Evolutionary conservation across 2,329 filamentous ascomycete genomes (phyloP).

Genomic region (Xylaria digitata): DNA sequence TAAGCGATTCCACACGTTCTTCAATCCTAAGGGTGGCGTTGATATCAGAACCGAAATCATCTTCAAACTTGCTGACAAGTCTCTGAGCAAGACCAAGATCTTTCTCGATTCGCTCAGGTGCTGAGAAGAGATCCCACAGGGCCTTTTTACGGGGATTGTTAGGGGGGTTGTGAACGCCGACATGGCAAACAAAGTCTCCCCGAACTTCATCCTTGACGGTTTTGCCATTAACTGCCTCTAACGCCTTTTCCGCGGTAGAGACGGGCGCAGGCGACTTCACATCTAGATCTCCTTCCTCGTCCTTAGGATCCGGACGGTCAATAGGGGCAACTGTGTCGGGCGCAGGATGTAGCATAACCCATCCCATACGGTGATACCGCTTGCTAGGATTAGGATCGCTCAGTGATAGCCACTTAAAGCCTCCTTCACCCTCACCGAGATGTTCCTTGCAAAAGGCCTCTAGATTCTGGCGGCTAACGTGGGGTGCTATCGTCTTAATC

Average conservation of each 20-base stretch:
- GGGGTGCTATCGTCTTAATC: slow-evolving; percentile 97
- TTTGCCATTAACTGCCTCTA: slow-evolving; percentile 96
- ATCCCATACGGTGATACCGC: slow-evolving; percentile 96
- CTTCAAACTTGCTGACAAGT: slow-evolving; percentile 85
- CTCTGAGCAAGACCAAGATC: slow-evolving; percentile 86
- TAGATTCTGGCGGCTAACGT: slow-evolving; percentile 91
- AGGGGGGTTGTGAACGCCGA: slow-evolving; percentile 93
- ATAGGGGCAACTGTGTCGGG: slow-evolving; percentile 72
- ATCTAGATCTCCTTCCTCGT: slow-evolving; percentile 71
- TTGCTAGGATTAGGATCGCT: slow-evolving; percentile 98
- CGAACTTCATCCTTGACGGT: slow-evolving; percentile 94
- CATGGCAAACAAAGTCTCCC: slow-evolving; percentile 97
- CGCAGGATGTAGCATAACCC: slow-evolving; percentile 93
- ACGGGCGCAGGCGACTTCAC: slow-evolving; percentile 60
- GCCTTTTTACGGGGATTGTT: slow-evolving; percentile 91
- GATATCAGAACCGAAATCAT: slow-evolving; percentile 80
- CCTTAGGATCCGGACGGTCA: slow-evolving; percentile 79
- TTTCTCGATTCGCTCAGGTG: slow-evolving; percentile 91
- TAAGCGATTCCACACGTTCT: slow-evolving; percentile 84
- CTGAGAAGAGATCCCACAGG: slow-evolving; percentile 94
- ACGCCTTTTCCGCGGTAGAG: slow-evolving; percentile 82
- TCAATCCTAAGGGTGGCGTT: slow-evolving; percentile 85
- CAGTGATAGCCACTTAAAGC: slow-evolving; percentile 94
- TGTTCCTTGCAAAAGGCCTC: slow-evolving; percentile 96
- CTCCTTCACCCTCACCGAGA: slow-evolving; percentile 88